Evolutionary conservation across 345 rosid species (phyloP).

Genomic region (Trapa bicornis): DNA sequence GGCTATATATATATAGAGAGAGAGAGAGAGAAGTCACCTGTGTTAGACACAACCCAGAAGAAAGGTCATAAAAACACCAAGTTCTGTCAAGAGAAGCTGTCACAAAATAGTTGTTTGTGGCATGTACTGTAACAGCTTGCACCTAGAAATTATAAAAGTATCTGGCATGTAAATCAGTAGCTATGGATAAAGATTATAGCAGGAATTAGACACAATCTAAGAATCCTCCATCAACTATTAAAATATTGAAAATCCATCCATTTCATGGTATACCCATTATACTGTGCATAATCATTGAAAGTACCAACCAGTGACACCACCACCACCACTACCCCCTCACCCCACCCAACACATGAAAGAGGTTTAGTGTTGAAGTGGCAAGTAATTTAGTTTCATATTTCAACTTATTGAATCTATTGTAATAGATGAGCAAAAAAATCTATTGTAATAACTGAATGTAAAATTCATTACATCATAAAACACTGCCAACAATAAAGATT

Average conservation of each 20-base stretch:
- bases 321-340: no score
- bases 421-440: no score
- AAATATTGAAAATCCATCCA: background rate
- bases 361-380: no score
- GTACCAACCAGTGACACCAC: background rate
- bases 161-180: slow-evolving; percentile 3
- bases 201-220: background rate
- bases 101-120: slow-evolving; percentile 88
- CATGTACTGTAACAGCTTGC: slow-evolving; percentile 92
- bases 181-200: background rate
- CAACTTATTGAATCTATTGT: no score
- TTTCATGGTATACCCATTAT: background rate
- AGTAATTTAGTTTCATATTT: no score
- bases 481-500: no score
- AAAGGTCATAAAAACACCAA: slow-evolving; percentile 92
- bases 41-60: slow-evolving; percentile 75
- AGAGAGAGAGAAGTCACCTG: slow-evolving; percentile 34
- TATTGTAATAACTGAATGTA: no score
- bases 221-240: background rate
- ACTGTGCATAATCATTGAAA: background rate
- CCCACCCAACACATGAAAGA: no score
- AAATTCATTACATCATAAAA: no score
- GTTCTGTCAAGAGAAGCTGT: slow-evolving; percentile 89
- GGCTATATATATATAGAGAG: no score
- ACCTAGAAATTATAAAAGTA: slow-evolving; percentile 39